Evolutionary conservation across 2,329 filamentous ascomycete species (phyloP), one percentile per base, ranked within the genome.

Genomic region (Tolypocladium endophyticum): DNA sequence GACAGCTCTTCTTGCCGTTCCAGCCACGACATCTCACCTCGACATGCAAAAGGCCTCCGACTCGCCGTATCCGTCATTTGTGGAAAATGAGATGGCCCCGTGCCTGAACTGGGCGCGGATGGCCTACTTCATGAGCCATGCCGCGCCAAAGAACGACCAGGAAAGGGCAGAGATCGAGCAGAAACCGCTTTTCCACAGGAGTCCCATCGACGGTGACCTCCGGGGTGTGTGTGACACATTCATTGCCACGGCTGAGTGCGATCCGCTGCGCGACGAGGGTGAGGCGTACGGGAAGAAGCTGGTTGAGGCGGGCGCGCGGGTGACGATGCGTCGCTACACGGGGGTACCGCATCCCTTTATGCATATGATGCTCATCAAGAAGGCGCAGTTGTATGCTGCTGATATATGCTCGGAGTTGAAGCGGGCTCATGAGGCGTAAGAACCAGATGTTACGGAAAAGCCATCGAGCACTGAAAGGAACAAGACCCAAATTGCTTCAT

Each of bases 101-200:
- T 61, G 57, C 20, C 57, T 61, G 9, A 54, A 57, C 55, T 61
- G 60, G 60, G 45, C 55, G 30, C 57, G 60, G n/a, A 43, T 59
- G 41, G 41, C 41, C 20, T 61, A 47, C 28, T 61, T 61, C 43
- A 60, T 59, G 47, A 12, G 53, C 57, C 20, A n/a, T 11, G 20
- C 33, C 18, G 23, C 16, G 55, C 56, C 55, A 9, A 54, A 60
- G 38, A 38, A 28, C 36, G 50, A 36, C 28, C n/a, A 30, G 4
- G 41, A 43, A 25, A 33, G 23, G n/a, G 39, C 47, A 9, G 58
- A 60, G 20, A 20, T 50, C 41, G 58, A 38, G 23, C 33, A 14
- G 2, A 39, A 56, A 3, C 55, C 58, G 8, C 12, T 23, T 8
- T 52, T 35, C 14, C 43, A 57, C 55, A 43, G 33, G 41, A 52